Base-by-base conservation (phyloP, 192 early-diverging fungal genomes). In the Thamnidium elegans region DNA sequence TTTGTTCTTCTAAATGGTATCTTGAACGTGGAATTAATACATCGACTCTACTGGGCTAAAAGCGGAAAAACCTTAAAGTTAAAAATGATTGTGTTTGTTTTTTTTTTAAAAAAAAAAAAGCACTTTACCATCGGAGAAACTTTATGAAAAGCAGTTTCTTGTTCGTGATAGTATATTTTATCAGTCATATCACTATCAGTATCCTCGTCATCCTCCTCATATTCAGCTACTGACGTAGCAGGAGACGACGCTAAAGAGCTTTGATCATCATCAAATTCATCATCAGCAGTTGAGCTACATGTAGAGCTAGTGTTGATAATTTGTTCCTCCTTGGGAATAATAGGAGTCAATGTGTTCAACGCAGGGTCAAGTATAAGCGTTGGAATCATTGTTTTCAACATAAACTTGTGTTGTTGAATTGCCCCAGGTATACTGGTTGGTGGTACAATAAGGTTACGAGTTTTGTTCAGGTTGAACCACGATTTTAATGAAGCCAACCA, bases 141-240 rank as follows among this genome's bases (percentile, higher is more conserved):
- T 45, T 43, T 20, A 43, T 17, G 31, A 34, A 20, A 8, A 7
- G 30, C 15, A 13, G 34, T 43, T 45, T 43, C 43, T 6, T 58
- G 51, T 45, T 43, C 43, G 3, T 58, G 51, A 3, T 14, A 52
- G 7, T 21, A 52, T 4, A 52, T 52, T 13, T 10, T 11, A 30
- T 26, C 36, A 1, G 15, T 48, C 15, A 13, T 19, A 44, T 58
- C 32, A 19, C 17, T 31, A 10, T 10, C 32, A 15, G 11, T 13
- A 6, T 3, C 13, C 15, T 26, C 8, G 6, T 21, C 42, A 30
- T 20, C 21, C 0, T 23, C 14, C 1, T 42, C 39, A 5, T 20
- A 21, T 0, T 59, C 58, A 14, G 58, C 43, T 13, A 59, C 43
- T 23, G 58, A 59, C 15, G 58, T 59, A 45, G 39, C 58, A 59